Conservation (phyloP, 1,284 basidiomycete genomes). For the Rhodotorula sp. region DNA sequence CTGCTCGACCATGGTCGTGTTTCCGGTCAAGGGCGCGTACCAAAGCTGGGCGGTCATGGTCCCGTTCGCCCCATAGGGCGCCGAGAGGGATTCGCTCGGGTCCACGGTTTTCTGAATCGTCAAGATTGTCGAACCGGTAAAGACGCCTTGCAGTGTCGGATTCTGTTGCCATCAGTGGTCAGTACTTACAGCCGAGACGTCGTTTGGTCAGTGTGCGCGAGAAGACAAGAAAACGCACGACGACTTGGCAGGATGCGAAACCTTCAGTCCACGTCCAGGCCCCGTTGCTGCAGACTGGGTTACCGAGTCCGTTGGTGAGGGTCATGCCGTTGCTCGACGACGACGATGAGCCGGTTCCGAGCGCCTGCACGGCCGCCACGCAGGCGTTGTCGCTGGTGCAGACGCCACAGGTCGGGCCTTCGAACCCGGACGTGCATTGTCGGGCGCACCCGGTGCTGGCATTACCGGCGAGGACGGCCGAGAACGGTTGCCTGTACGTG, state of each 20-base stretch:
- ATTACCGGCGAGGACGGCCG: conserved; percentile 18
- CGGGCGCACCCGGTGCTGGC: conserved; percentile 24
- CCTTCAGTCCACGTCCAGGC: conserved; percentile 42
- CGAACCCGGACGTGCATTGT: conserved; percentile 41
- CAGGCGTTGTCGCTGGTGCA: conserved; percentile 34
- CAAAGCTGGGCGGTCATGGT: conserved; percentile 71
- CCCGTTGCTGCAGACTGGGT: conserved; percentile 31
- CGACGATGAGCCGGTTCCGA: neutral
- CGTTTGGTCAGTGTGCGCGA: conserved; percentile 30
- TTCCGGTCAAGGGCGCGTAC: conserved; percentile 53
- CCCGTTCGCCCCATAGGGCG: conserved; percentile 59
- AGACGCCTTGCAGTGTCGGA: conserved; percentile 71
- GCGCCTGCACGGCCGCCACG: conserved; percentile 13
- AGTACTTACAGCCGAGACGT: too few relatives aligned
- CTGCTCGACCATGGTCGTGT: conserved; percentile 46
- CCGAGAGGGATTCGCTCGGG: conserved; percentile 62
- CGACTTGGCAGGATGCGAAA: conserved; percentile 67
- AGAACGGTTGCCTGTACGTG: conserved; percentile 24
- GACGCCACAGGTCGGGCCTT: conserved; percentile 40
- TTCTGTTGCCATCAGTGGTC: conserved; percentile 55
- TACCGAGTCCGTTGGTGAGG: conserved; percentile 10
- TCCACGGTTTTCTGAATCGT: conserved; percentile 74
- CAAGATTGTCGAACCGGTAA: conserved; percentile 64
- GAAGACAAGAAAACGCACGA: conserved; percentile 48
- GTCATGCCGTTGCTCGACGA: conserved; percentile 2